Percentiles rank a stretch among this genome's conserved stretches.
phyloP scores from a whole-genome alignment of 192 early-diverging fungal species.

The Entomortierella lignicola region DNA sequence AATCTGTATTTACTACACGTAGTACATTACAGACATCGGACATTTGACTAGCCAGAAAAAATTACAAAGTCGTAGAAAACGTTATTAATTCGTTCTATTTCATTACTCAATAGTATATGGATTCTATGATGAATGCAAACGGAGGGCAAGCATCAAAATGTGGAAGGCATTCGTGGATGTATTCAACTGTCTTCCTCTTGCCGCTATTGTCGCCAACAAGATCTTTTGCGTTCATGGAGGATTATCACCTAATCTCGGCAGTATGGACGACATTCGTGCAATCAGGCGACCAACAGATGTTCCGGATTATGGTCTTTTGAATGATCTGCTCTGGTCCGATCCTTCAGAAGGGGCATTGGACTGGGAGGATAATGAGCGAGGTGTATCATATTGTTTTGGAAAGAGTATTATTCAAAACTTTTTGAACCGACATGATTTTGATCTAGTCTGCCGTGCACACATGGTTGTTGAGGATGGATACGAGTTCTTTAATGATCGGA shows the following conservation, averaged over 20 bases:
- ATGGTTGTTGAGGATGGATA: slow-evolving; percentile 98
- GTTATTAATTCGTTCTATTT: slow-evolving; percentile 12
- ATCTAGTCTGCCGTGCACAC: slow-evolving; percentile 93
- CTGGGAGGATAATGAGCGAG: slow-evolving; percentile 95
- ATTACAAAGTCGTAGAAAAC: not conserved
- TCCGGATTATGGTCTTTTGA: slow-evolving; percentile 91
- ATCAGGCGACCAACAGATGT: slow-evolving; percentile 89
- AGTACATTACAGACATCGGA: not conserved
- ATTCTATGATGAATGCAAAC: slow-evolving; percentile 98
- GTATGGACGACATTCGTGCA: slow-evolving; percentile 88
- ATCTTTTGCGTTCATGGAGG: slow-evolving; percentile 99
- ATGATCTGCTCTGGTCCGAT: slow-evolving; percentile 94
- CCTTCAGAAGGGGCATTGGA: slow-evolving; percentile 82
- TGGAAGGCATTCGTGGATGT: slow-evolving; percentile 94
- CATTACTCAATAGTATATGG: slow-evolving; percentile 77
- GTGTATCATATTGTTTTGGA: slow-evolving; percentile 94
- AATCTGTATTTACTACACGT: too few species aligned
- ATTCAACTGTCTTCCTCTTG: slow-evolving; percentile 93
- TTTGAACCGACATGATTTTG: slow-evolving; percentile 86
- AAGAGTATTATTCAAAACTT: slow-evolving; percentile 85
- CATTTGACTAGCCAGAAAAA: too few species aligned
- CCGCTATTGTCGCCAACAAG: slow-evolving; percentile 90
- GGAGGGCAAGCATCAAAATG: slow-evolving; percentile 84
- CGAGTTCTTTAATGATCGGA: slow-evolving; percentile 93
- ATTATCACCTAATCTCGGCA: slow-evolving; percentile 78